Conservation (phyloP, 306 rosid species). For the Malus domestica region ASM211411v1 NC_041793.1:2204001-2204500, state of each 20-base stretch:
- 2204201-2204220: too few relatives aligned
- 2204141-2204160: neutral
- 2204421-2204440: neutral
- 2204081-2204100: neutral
- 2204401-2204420: neutral
- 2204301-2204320: neutral
- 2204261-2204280: too few relatives aligned
- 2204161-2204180: too few relatives aligned
- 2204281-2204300: too few relatives aligned
- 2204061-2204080: neutral
- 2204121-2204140: neutral
- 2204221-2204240: too few relatives aligned
- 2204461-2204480: neutral
- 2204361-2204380: neutral
- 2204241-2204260: too few relatives aligned
- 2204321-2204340: neutral
- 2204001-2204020: fast-evolving
- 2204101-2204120: neutral
- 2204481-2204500: neutral
- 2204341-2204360: neutral
- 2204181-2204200: too few relatives aligned
- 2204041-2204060: too few relatives aligned
- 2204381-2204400: neutral
- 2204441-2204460: neutral
- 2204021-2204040: too few relatives aligned